phyloP scores from a whole-genome alignment of 2,329 filamentous ascomycete species.

The Domatiomyces globalis region DNA sequence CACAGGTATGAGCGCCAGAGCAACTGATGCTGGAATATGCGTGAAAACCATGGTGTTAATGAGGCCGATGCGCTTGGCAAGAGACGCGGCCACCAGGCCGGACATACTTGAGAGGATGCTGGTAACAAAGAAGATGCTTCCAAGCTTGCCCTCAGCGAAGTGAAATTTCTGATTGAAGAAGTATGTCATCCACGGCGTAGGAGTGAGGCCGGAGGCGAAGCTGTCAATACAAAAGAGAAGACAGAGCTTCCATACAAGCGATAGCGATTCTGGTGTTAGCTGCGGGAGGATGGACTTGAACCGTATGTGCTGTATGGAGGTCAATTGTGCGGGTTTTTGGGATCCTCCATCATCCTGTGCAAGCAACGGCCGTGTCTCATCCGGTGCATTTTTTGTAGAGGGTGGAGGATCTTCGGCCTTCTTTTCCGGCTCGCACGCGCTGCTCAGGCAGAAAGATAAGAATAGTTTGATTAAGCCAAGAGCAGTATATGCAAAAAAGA shows the following conservation, averaged over 20 bases:
- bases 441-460: constrained; percentile 37
- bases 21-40: constrained; percentile 54
- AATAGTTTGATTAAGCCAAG: constrained; percentile 45
- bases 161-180: constrained; percentile 43
- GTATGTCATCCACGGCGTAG: constrained; percentile 41
- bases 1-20: constrained; percentile 48
- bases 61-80: constrained; percentile 49
- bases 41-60: constrained; percentile 61
- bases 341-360: background rate
- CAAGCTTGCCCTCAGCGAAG: constrained; percentile 37
- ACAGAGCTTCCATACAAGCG: constrained; percentile 47
- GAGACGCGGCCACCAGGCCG: constrained; percentile 42
- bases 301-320: background rate
- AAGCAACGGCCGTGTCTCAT: constrained; percentile 3
- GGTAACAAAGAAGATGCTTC: constrained; percentile 39
- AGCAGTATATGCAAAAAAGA: constrained; percentile 45
- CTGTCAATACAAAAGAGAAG: constrained; percentile 55
- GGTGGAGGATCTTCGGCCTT: constrained; percentile 21
- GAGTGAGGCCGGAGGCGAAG: constrained; percentile 56
- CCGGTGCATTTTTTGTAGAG: background rate
- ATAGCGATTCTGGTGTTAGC: constrained; percentile 29
- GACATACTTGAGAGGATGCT: constrained; percentile 29
- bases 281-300: background rate
- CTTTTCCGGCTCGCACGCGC: constrained; percentile 31
- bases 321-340: background rate